Evolutionary conservation across 495 filamentous ascomycete genomes (phyloP).

Genomic region (Podospora conica): DNA sequence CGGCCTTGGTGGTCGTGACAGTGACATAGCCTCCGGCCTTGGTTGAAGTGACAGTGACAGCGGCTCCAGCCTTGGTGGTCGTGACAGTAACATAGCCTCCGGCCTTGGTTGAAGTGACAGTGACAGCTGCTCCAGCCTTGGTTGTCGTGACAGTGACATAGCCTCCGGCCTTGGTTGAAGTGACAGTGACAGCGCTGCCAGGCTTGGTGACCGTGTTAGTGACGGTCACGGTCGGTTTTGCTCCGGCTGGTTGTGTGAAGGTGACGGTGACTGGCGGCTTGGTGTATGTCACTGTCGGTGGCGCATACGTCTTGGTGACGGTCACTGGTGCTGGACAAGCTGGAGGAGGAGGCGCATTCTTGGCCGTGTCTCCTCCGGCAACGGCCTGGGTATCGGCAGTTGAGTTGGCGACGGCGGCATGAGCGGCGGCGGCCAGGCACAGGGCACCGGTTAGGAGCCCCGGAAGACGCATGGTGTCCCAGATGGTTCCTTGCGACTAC

Average conservation of each 20-base stretch:
- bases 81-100: not conserved
- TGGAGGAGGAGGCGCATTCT: not conserved
- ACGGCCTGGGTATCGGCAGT: slow-evolving; percentile 9
- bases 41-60: slow-evolving; percentile 6
- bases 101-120: slow-evolving; percentile 2
- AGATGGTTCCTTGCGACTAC: slow-evolving; percentile 5
- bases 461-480: slow-evolving; percentile 23
- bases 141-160: not conserved
- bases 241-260: not conserved
- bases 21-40: not conserved
- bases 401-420: slow-evolving; percentile 10
- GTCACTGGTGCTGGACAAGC: not conserved
- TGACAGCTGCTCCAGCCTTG: not conserved
- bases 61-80: not conserved
- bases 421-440: slow-evolving; percentile 20
- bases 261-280: not conserved
- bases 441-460: slow-evolving; percentile 24
- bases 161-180: not conserved
- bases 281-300: not conserved
- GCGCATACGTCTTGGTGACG: not conserved
- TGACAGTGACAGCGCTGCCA: no score
- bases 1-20: not conserved
- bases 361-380: not conserved
- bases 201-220: not conserved
- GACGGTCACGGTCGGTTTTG: not conserved